Evolutionary conservation across 2,329 filamentous ascomycete species (phyloP).

Genomic region (Emmonsiellopsis sp.): DNA sequence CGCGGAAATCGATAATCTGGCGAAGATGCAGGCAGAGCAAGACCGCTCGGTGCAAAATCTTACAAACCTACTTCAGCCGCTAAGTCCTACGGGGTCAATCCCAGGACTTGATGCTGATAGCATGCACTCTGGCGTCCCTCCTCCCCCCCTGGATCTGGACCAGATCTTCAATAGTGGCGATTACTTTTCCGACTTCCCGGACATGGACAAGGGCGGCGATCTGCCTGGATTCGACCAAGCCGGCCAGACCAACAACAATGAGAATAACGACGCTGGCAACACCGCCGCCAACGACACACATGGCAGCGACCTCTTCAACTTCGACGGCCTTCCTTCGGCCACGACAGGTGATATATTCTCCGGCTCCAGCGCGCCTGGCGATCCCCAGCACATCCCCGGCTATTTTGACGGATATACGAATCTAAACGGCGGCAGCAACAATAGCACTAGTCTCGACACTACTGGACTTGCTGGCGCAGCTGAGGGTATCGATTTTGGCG

Average conservation of each 20-base stretch:
- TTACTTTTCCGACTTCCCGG: constrained; percentile 40
- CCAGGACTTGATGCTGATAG: constrained; percentile 48
- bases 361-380: constrained; percentile 17
- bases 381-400: constrained; percentile 10
- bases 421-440: constrained; percentile 16
- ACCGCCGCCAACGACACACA: constrained; percentile 7
- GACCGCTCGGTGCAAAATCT: constrained; percentile 67
- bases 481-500: constrained; percentile 3
- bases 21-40: constrained; percentile 70
- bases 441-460: constrained; percentile 2
- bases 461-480: constrained; percentile 3
- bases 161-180: constrained; percentile 48
- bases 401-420: constrained; percentile 28
- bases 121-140: constrained; percentile 32
- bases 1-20: constrained; percentile 67
- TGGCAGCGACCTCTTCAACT: constrained; percentile 33
- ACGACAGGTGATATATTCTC: constrained; percentile 16
- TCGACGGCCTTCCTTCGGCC: constrained; percentile 26
- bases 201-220: constrained; percentile 19
- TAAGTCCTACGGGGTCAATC: constrained; percentile 71
- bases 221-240: constrained; percentile 11
- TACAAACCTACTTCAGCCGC: constrained; percentile 62
- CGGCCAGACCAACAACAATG: neutral
- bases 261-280: neutral
- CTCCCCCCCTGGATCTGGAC: constrained; percentile 44